Evolutionary conservation across 805 yeast species (phyloP).

Genomic region (Myxozyma kluyveri): DNA sequence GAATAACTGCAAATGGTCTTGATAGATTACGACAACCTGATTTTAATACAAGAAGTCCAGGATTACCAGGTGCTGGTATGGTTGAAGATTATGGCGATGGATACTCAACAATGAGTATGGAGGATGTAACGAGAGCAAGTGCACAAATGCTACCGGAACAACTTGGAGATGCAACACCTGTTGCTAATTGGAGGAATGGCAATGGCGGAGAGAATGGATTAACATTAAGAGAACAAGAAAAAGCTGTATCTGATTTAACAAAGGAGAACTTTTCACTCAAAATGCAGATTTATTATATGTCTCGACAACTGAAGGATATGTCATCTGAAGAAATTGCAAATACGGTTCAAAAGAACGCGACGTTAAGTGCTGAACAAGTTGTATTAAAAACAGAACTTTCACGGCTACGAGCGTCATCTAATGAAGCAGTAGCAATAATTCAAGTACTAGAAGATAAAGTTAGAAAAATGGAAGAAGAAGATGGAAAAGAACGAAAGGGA

Average conservation of each 20-base stretch:
- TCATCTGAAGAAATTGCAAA: conserved; percentile 25
- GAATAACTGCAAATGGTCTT: background rate
- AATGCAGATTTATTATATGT: conserved; percentile 22
- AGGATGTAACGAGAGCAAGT: conserved; percentile 21
- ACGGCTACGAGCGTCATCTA: conserved; percentile 14
- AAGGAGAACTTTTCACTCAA: conserved; percentile 32
- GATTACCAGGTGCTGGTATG: conserved; percentile 11
- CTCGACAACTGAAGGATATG: conserved; percentile 16
- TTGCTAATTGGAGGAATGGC: conserved; percentile 1
- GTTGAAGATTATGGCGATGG: conserved; percentile 6
- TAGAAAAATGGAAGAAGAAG: conserved; percentile 14
- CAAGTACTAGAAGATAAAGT: conserved; percentile 23
- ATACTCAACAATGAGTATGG: conserved; percentile 20
- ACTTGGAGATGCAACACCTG: conserved; percentile 18
- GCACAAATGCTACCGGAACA: conserved; percentile 1
- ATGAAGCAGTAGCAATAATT: conserved; percentile 2
- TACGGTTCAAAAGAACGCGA: conserved; percentile 24
- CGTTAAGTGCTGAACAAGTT: conserved; percentile 21
- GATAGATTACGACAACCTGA: conserved; percentile 8
- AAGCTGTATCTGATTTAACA: conserved; percentile 24
- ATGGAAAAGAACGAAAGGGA: no score
- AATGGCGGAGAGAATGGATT: conserved; percentile 16
- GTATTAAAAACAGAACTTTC: conserved; percentile 18
- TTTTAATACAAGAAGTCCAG: conserved; percentile 13
- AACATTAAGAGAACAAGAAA: conserved; percentile 31